A percentile compares a stretch with the other conserved stretches of the same genome.
phyloP scores from a whole-genome alignment of 306 rosid species.

The Bauhinia variegata region DNA sequence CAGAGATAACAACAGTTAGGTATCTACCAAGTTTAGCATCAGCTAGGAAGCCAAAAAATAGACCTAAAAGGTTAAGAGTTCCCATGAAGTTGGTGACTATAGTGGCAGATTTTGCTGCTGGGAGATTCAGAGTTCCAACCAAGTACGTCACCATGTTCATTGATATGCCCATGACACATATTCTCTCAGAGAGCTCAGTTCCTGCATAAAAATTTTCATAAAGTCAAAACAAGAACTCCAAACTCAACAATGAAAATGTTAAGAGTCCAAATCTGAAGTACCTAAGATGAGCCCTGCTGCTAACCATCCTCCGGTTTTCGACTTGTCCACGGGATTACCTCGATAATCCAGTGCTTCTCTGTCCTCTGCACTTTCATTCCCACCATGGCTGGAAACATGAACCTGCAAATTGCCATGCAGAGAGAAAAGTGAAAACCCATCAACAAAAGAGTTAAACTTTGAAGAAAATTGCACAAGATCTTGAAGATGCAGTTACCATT shows the following conservation, averaged over 20 bases:
- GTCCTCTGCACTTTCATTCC: slow-evolving; percentile 48
- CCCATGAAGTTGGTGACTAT: slow-evolving; percentile 89
- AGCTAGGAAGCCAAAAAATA: slow-evolving; percentile 87
- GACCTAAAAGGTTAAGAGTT: slow-evolving; percentile 88
- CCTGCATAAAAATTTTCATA: slow-evolving; percentile 49
- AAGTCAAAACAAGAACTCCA: background rate
- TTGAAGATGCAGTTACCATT: slow-evolving; percentile 58
- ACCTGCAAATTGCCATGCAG: slow-evolving; percentile 51
- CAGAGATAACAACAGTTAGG: slow-evolving; percentile 63
- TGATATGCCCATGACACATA: slow-evolving; percentile 81
- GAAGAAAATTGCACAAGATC: background rate
- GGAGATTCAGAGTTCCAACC: slow-evolving; percentile 65
- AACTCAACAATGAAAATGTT: slow-evolving; percentile 4
- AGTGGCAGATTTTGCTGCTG: slow-evolving; percentile 82
- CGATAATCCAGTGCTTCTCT: slow-evolving; percentile 60
- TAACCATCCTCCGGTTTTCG: slow-evolving; percentile 85
- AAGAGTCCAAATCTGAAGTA: slow-evolving; percentile 28
- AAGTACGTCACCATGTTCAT: slow-evolving; percentile 93
- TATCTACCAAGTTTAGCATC: slow-evolving; percentile 89
- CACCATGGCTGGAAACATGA: slow-evolving; percentile 49
- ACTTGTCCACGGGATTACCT: slow-evolving; percentile 68
- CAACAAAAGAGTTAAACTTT: slow-evolving; percentile 25
- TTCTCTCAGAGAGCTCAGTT: slow-evolving; percentile 87
- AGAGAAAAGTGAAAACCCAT: slow-evolving; percentile 9
- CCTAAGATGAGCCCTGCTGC: slow-evolving; percentile 94